Percentiles rank a stretch among this genome's conserved stretches.
These are phyloP conservation scores for Corymbia calophylla DNA, from an alignment of 441 rosid species.

Conservation along the genomic window DNA sequence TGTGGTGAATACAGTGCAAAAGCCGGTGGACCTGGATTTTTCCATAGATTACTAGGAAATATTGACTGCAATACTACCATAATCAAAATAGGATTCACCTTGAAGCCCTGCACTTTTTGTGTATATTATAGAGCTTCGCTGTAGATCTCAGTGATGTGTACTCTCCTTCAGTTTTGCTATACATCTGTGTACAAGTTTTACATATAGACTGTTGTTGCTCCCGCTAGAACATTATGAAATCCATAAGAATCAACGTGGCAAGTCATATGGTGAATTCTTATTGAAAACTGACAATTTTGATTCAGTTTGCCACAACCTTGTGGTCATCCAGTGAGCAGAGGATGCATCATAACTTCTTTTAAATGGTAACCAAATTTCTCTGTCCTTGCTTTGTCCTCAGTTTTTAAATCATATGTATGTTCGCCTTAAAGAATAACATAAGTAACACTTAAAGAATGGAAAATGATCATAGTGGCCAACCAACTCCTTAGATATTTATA, in stretches of 20 bases:
- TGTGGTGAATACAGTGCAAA: slow-evolving; percentile 39
- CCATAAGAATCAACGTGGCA: neutral
- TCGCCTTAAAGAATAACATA: neutral
- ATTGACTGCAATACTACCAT: neutral
- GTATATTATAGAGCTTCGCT: neutral
- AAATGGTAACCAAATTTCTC: neutral
- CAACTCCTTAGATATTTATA: neutral
- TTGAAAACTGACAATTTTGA: neutral
- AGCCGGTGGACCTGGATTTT: slow-evolving; percentile 81
- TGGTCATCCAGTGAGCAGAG: neutral
- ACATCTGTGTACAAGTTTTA: neutral
- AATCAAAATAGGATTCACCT: neutral
- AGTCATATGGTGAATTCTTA: neutral
- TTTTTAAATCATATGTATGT: neutral
- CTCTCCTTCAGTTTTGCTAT: neutral
- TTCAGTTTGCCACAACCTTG: neutral
- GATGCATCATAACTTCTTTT: neutral
- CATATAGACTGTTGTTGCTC: neutral
- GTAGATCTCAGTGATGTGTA: neutral
- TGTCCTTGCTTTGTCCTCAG: neutral
- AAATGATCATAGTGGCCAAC: neutral
- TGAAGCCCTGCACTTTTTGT: neutral
- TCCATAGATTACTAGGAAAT: slow-evolving; percentile 20
- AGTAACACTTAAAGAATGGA: neutral
- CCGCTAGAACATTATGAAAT: neutral